These are phyloP conservation scores for Fusarium virguliforme DNA, from an alignment of 2,329 filamentous ascomycete genomes.

Conservation along the genomic window DNA sequence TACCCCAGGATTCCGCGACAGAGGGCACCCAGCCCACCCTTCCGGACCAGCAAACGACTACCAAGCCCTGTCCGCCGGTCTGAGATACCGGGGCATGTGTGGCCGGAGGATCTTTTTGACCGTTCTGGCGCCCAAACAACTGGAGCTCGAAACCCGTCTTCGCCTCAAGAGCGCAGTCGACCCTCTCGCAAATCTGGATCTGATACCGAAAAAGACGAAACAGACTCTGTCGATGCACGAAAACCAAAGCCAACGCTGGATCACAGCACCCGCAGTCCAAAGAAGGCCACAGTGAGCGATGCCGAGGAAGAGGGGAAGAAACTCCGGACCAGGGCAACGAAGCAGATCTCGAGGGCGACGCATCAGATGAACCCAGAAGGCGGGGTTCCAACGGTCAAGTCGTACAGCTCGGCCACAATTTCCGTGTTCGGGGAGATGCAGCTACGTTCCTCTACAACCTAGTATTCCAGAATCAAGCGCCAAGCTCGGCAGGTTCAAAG, in stretches of 20 bases:
- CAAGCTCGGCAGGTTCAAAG: accelerated
- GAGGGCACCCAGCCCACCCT: conserved; percentile 35
- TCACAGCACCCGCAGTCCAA: too few species aligned
- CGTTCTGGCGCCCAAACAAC: not conserved
- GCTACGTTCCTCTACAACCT: conserved; percentile 37
- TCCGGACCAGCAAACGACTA: conserved; percentile 25
- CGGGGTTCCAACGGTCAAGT: not conserved
- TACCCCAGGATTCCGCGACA: conserved; percentile 5
- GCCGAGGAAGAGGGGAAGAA: not conserved
- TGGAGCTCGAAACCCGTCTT: not conserved
- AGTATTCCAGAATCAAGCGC: conserved; percentile 21
- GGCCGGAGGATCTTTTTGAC: conserved; percentile 23
- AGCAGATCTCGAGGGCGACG: not conserved
- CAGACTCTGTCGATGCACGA: not conserved
- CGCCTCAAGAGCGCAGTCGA: not conserved
- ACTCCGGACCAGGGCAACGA: not conserved
- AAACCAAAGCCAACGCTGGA: not conserved
- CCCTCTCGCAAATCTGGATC: not conserved
- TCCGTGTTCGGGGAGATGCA: conserved; percentile 33
- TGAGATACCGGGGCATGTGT: conserved; percentile 24
- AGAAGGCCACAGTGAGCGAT: not conserved
- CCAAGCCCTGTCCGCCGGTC: conserved; percentile 31
- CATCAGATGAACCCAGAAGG: not conserved
- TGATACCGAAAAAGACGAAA: conserved; percentile 1
- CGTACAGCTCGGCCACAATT: conserved; percentile 24